phyloP scores from a whole-genome alignment of 768 basidiomycete species.

The Phaeotremella skinneri region DNA sequence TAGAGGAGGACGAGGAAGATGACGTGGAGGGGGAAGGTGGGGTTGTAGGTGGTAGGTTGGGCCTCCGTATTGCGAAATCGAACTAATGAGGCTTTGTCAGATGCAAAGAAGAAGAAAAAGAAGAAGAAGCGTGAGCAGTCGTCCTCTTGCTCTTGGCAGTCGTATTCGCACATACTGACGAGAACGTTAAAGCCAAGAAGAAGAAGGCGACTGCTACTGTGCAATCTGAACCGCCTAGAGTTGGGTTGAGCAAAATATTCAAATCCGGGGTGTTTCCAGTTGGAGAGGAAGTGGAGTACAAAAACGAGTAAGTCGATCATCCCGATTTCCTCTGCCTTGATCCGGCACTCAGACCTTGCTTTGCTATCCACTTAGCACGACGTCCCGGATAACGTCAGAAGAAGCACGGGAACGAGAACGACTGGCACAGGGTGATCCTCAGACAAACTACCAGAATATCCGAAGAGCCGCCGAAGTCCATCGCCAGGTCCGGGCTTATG shows the following conservation, averaged over 20 bases:
- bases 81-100: conserved; percentile 6
- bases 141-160: not conserved
- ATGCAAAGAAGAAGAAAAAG: conserved; percentile 85
- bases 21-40: conserved; percentile 27
- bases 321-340: not conserved
- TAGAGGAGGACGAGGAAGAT: conserved; percentile 21
- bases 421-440: conserved; percentile 72
- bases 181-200: conserved; percentile 55
- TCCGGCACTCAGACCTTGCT: conserved; percentile 1
- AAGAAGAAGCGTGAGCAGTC: conserved; percentile 67
- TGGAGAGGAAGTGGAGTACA: conserved; percentile 87
- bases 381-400: conserved; percentile 83
- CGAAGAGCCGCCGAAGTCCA: conserved; percentile 94
- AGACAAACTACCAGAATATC: conserved; percentile 81
- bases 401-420: conserved; percentile 84
- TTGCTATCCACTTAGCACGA: conserved; percentile 61
- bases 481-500: conserved; percentile 79
- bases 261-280: conserved; percentile 81
- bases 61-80: not conserved
- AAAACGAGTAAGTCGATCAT: conserved; percentile 71
- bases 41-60: conserved; percentile 9
- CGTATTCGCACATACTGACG: not conserved
- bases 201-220: conserved; percentile 56
- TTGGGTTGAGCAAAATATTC: conserved; percentile 85
- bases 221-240: conserved; percentile 87